Conservation (phyloP, 2,329 filamentous ascomycete genomes). For the Akanthomyces dipterigenus region DNA sequence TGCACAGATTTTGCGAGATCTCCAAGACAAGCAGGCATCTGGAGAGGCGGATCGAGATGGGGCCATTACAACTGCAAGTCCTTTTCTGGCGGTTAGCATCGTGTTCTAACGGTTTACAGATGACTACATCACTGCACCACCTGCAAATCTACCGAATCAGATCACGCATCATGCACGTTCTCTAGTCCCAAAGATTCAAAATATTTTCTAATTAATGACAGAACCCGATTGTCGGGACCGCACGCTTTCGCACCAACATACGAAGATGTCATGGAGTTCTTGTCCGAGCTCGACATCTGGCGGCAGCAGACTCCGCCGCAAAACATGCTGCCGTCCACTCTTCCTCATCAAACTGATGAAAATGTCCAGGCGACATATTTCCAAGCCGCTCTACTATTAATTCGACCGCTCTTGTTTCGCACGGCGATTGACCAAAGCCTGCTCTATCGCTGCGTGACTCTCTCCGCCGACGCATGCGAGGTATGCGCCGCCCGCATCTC, state of each 20-base stretch:
- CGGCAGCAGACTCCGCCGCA: not conserved
- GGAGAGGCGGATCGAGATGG: not conserved
- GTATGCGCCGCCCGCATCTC: not conserved
- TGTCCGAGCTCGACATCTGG: conserved; percentile 2
- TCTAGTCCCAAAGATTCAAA: not conserved
- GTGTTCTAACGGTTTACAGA: not conserved
- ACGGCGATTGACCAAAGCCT: conserved; percentile 3
- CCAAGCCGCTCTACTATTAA: not conserved
- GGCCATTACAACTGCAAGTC: not conserved
- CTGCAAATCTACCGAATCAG: not conserved
- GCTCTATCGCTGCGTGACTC: not conserved
- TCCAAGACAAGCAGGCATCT: not conserved
- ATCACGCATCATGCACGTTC: not conserved
- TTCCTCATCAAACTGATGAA: conserved; percentile 5
- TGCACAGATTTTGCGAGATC: not conserved
- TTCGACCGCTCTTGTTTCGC: not conserved
- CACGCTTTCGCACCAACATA: conserved; percentile 1
- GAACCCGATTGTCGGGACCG: conserved; percentile 1
- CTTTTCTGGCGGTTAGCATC: no score
- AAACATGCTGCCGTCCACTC: not conserved
- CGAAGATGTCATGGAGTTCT: conserved; percentile 7
- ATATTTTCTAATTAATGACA: not conserved
- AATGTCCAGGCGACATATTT: conserved; percentile 5
- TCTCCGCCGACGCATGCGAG: conserved; percentile 4
- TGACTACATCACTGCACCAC: not conserved